Evolutionary conservation across 2,329 filamentous ascomycete species (phyloP).

Genomic region (Neoscytalidium dimidiatum): DNA sequence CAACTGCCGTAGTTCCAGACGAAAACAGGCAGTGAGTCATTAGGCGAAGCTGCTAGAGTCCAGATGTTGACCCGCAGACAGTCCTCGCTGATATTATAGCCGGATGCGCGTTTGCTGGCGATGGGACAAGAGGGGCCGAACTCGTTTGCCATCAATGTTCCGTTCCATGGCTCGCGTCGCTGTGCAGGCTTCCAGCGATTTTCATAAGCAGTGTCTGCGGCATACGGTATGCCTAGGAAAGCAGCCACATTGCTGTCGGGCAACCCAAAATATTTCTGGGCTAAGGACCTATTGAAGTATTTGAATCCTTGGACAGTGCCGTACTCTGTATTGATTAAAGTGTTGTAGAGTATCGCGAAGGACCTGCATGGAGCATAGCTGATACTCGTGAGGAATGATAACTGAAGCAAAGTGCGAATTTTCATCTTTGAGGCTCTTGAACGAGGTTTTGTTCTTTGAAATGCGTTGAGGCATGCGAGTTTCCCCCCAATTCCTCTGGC

Average conservation of each 20-base stretch:
- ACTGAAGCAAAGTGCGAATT: neutral
- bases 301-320: constrained; percentile 11
- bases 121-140: neutral
- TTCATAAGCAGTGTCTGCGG: neutral
- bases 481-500: no score
- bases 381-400: neutral
- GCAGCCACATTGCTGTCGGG: neutral
- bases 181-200: constrained; percentile 8
- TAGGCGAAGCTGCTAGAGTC: constrained; percentile 30
- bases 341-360: constrained; percentile 16
- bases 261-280: neutral
- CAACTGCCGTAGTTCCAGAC: constrained; percentile 21
- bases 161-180: neutral
- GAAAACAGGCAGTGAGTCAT: constrained; percentile 31
- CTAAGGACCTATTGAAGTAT: neutral
- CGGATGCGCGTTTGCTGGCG: neutral
- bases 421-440: neutral
- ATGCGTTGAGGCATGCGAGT: no score
- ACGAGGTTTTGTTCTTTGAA: neutral
- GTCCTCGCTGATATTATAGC: constrained; percentile 27
- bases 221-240: neutral
- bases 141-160: neutral
- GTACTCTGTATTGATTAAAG: constrained; percentile 17
- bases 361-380: neutral
- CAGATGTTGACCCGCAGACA: constrained; percentile 38